phyloP scores from a whole-genome alignment of 495 filamentous ascomycete genomes.

The Xanthoparmelia taractica region DNA sequence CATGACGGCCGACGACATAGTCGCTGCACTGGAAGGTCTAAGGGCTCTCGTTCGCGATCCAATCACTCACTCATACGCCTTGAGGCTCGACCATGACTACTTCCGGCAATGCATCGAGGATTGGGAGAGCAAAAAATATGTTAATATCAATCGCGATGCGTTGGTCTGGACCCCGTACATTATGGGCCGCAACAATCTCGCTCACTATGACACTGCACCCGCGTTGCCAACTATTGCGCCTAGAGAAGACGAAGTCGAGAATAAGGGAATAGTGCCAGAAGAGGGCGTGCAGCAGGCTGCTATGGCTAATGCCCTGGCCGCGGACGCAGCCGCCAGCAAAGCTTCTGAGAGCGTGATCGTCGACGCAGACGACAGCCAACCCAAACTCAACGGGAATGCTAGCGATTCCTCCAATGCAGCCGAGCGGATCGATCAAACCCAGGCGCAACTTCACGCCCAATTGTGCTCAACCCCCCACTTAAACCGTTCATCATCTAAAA shows the following conservation, averaged over 20 bases:
- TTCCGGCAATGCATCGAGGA: constrained; percentile 77
- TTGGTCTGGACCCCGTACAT: constrained; percentile 97
- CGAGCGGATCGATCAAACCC: constrained; percentile 17
- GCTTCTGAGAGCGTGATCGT: constrained; percentile 20
- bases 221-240: constrained; percentile 83
- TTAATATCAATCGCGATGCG: constrained; percentile 70
- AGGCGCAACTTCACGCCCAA: constrained; percentile 17
- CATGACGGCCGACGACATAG: constrained; percentile 92
- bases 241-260: constrained; percentile 59
- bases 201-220: constrained; percentile 72
- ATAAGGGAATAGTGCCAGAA: constrained; percentile 48
- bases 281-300: constrained; percentile 33
- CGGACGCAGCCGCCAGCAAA: constrained; percentile 19
- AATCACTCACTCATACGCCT: constrained; percentile 75
- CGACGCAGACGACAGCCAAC: constrained; percentile 23
- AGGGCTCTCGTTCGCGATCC: constrained; percentile 86
- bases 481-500: constrained; percentile 7
- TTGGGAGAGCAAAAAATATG: constrained; percentile 79
- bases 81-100: constrained; percentile 74
- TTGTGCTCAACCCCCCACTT: constrained; percentile 10
- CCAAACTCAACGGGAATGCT: constrained; percentile 29
- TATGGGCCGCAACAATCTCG: constrained; percentile 81
- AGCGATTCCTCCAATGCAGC: constrained; percentile 17
- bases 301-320: constrained; percentile 18
- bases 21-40: constrained; percentile 83